Evolutionary conservation across 768 basidiomycete genomes (phyloP).

Genomic region (Suillus bovinus): DNA sequence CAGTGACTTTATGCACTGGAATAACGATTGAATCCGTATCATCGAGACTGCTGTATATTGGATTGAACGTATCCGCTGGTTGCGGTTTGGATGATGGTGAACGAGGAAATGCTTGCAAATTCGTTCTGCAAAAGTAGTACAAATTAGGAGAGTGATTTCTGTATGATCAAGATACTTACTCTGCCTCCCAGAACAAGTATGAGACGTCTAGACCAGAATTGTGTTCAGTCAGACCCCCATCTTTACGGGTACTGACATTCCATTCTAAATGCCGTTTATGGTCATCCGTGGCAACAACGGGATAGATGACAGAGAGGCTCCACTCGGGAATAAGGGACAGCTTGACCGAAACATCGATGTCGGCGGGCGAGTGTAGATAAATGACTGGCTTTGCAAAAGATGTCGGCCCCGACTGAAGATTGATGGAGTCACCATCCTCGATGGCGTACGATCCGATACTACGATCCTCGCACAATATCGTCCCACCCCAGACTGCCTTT

Average conservation of each 20-base stretch:
- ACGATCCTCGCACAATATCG: too few species aligned
- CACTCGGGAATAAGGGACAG: too few species aligned
- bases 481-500: too few species aligned
- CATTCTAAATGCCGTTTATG: not conserved
- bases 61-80: not conserved
- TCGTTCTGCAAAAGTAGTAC: not conserved
- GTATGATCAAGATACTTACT: not conserved
- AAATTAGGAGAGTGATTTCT: not conserved
- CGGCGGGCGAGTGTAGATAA: too few species aligned
- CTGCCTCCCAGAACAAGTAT: not conserved
- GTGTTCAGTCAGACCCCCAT: not conserved
- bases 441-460: too few species aligned
- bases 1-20: not conserved
- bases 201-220: not conserved
- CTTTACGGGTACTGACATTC: not conserved
- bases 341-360: too few species aligned
- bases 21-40: not conserved
- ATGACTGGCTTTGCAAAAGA: too few species aligned
- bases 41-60: not conserved
- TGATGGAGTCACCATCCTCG: too few species aligned
- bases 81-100: not conserved
- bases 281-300: too few species aligned
- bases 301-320: too few species aligned
- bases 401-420: not conserved
- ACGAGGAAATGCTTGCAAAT: not conserved